Percentiles rank a stretch among this genome's conserved stretches.
phyloP scores from a whole-genome alignment of 495 filamentous ascomycete genomes.

The Hypoxylon rickii region DNA sequence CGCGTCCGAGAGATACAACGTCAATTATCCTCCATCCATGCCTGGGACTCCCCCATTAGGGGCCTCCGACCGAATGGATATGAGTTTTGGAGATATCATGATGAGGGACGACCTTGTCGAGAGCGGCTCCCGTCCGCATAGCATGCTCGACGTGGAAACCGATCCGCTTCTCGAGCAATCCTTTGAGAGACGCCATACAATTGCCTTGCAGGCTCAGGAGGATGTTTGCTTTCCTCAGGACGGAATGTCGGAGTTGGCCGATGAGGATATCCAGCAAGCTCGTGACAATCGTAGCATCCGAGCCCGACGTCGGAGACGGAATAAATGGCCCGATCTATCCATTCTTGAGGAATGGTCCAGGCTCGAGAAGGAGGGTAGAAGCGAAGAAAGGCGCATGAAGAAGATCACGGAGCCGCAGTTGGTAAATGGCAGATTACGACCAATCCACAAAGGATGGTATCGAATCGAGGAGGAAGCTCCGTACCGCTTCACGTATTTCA shows the following conservation, averaged over 20 bases:
- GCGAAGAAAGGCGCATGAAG: constrained; percentile 84
- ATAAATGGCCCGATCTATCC: constrained; percentile 63
- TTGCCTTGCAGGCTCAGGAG: constrained; percentile 65
- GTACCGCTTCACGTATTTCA: constrained; percentile 97
- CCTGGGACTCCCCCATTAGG: constrained; percentile 73
- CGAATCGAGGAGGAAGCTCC: constrained; percentile 86
- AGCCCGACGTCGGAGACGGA: constrained; percentile 58
- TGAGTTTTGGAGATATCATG: constrained; percentile 81
- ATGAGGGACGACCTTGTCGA: constrained; percentile 61
- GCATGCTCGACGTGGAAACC: constrained; percentile 45
- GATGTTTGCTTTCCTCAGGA: constrained; percentile 94
- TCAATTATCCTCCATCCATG: constrained; percentile 96
- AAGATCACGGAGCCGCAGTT: constrained; percentile 92
- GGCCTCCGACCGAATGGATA: constrained; percentile 50
- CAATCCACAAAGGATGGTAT: constrained; percentile 81
- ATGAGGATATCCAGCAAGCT: constrained; percentile 64
- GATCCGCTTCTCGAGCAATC: constrained; percentile 35
- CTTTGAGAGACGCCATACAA: constrained; percentile 52
- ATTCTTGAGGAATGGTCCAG: constrained; percentile 89
- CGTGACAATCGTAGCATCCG: constrained; percentile 33
- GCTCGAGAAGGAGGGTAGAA: constrained; percentile 88
- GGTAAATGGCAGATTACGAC: constrained; percentile 83
- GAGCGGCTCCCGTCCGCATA: constrained; percentile 51
- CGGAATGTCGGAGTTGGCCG: constrained; percentile 74
- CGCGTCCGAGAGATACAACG: constrained; percentile 64